Percentiles rank a stretch among this genome's conserved stretches.
phyloP scores from a whole-genome alignment of 805 yeast genomes.

The Blastobotrys attinorum region DNA sequence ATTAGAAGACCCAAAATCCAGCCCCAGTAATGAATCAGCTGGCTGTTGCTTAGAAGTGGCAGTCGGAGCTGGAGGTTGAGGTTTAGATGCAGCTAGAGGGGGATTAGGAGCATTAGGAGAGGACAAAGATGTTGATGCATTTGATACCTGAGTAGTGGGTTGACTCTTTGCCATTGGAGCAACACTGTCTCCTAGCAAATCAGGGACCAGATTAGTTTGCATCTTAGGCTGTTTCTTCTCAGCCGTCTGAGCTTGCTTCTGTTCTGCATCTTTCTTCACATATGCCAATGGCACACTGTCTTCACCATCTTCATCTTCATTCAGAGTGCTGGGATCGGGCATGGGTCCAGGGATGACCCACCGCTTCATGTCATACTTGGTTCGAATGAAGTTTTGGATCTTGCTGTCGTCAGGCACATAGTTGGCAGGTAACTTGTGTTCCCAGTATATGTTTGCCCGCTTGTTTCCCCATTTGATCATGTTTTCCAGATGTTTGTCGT shows the following conservation, averaged over 20 bases:
- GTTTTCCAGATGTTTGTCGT: slow-evolving; percentile 77
- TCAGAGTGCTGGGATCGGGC: slow-evolving; percentile 51
- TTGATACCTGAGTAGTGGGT: slow-evolving; percentile 5
- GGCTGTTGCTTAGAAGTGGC: slow-evolving; percentile 10
- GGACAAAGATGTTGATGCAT: slow-evolving; percentile 2
- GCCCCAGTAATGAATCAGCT: slow-evolving; percentile 16
- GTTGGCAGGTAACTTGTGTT: slow-evolving; percentile 57
- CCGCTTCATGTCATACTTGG: slow-evolving; percentile 84
- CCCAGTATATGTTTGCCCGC: slow-evolving; percentile 79
- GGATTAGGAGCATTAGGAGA: slow-evolving; percentile 7
- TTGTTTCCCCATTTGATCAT: slow-evolving; percentile 85
- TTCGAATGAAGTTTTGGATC: slow-evolving; percentile 81
- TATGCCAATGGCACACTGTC: slow-evolving; percentile 19
- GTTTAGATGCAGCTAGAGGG: slow-evolving; percentile 4
- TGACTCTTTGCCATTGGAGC: slow-evolving; percentile 2
- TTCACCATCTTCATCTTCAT: slow-evolving; percentile 8
- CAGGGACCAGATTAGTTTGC: slow-evolving; percentile 36
- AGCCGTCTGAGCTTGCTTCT: slow-evolving; percentile 18
- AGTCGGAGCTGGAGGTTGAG: slow-evolving; percentile 5
- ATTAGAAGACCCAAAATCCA: slow-evolving; percentile 19
- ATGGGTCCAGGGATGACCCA: slow-evolving; percentile 58
- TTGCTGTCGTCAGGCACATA: slow-evolving; percentile 78
- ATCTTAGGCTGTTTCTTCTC: slow-evolving; percentile 10
- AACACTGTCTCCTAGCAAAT: slow-evolving; percentile 33
- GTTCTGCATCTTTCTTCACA: slow-evolving; percentile 12